phyloP scores from a whole-genome alignment of 1,284 basidiomycete species.

The Ustilago cynodontis region DNA sequence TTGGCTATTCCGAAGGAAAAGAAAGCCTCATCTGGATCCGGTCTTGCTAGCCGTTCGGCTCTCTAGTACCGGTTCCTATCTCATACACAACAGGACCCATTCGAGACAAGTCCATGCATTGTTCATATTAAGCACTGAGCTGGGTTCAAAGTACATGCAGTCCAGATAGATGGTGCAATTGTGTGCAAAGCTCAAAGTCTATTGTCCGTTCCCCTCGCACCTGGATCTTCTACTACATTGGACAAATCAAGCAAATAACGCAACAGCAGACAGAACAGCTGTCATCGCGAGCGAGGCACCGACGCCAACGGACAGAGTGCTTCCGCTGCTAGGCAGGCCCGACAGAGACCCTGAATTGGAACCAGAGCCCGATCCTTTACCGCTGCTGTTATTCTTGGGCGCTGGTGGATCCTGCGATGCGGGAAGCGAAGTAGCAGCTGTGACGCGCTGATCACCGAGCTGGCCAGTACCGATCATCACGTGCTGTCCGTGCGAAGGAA shows the following conservation, averaged over 20 bases:
- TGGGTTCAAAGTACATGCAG: background rate
- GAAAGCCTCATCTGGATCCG: background rate
- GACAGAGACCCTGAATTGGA: constrained; percentile 13
- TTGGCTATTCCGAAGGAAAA: no score
- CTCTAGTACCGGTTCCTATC: background rate
- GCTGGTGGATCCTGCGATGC: constrained; percentile 39
- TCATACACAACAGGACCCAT: background rate
- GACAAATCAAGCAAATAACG: constrained; percentile 4
- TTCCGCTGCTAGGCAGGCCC: constrained; percentile 7
- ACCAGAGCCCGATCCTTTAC: constrained; percentile 12
- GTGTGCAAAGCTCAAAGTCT: background rate
- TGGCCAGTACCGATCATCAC: constrained; percentile 69
- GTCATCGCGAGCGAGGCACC: constrained; percentile 8
- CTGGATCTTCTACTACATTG: background rate
- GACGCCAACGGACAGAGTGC: background rate
- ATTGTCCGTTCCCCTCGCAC: background rate
- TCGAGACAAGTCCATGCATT: background rate
- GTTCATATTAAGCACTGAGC: constrained; percentile 4
- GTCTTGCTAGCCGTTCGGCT: background rate
- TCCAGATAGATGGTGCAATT: background rate
- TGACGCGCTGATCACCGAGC: constrained; percentile 44
- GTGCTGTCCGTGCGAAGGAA: constrained; percentile 78
- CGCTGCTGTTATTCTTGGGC: constrained; percentile 17
- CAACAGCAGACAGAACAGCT: constrained; percentile 9
- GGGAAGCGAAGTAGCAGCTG: constrained; percentile 24